Evolutionary conservation across 805 yeast species (phyloP), one percentile per base, ranked within the genome.

Genomic region (Tetrapisispora nanseiensis): DNA sequence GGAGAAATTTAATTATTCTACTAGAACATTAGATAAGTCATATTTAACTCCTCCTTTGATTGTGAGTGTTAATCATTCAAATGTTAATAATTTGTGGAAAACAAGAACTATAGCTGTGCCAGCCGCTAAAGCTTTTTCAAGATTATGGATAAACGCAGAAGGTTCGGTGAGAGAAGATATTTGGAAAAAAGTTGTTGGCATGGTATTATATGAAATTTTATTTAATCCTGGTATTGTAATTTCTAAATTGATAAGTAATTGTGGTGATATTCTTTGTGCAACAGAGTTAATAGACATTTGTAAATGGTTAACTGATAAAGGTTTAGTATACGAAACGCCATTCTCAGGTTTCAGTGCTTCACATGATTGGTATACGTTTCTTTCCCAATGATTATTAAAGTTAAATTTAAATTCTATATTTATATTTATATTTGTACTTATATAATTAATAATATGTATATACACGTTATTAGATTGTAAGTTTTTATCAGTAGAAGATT

Each of bases 11-110:
- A 80, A 85, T 11, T 89, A 87, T 56, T 82, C 81, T 31, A 82
- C 95, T 1, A 72, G 95, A 47, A 67, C 76, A 16, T 73, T 84
- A 32, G 94, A 85, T 46, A 75, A 80, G 48, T 76, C 50, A n/a
- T 48, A 61, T 71, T 33, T 79, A 70, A 57, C 71, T 75, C 38
- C 86, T 73, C 52, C 81, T 78, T 56, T 95, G 76, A 55, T 76
- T 78, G 20, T 68, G 75, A 19, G 56, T 72, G 19, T 62, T 65
- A 40, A 27, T 13, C 16, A 35, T 10, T 49, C 31, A 36, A 46
- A 38, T 16, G 31, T 16, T 13, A 39, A 18, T 33, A 43, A n/a
- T 38, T 54, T 20, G 12, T 42, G 37, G 28, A 39, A 20, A 22
- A 39, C 16, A 20, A 43, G 6, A 40, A 47, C 37, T 42, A 51